phyloP scores from a whole-genome alignment of 2,329 filamentous ascomycete species.

The Cytospora mali region DNA sequence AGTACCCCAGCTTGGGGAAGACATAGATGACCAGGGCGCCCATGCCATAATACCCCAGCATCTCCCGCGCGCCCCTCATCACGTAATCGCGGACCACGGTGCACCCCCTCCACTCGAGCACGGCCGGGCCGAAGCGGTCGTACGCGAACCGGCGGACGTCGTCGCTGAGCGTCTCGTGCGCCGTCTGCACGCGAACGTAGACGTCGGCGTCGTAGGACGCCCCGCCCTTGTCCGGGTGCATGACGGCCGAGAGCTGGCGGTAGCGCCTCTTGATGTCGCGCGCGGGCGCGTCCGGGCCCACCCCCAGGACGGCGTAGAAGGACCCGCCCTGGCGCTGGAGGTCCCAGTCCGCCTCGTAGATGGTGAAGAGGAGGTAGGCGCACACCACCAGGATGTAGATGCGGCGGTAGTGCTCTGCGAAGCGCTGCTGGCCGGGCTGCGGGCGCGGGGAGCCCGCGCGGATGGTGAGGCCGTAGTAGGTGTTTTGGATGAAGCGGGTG shows the following conservation, averaged over 20 bases:
- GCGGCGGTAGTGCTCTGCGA: slow-evolving; percentile 72
- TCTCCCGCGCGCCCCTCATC: slow-evolving; percentile 59
- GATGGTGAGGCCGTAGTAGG: slow-evolving; percentile 87
- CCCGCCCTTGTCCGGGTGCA: slow-evolving; percentile 82
- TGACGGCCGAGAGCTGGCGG: slow-evolving; percentile 68
- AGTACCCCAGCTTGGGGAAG: slow-evolving; percentile 66
- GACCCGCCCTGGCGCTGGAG: slow-evolving; percentile 66
- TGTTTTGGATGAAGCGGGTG: slow-evolving; percentile 73
- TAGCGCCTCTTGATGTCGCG: slow-evolving; percentile 82
- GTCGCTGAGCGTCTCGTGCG: slow-evolving; percentile 80
- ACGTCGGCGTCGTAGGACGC: slow-evolving; percentile 45
- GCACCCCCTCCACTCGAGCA: slow-evolving; percentile 67
- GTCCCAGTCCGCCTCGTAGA: slow-evolving; percentile 88
- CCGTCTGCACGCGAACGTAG: slow-evolving; percentile 83
- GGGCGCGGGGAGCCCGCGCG: slow-evolving; percentile 86
- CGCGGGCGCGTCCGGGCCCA: slow-evolving; percentile 70
- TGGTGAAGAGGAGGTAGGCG: slow-evolving; percentile 84
- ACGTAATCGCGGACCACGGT: slow-evolving; percentile 74
- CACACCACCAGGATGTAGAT: slow-evolving; percentile 84
- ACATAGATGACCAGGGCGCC: slow-evolving; percentile 62
- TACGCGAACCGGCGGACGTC: slow-evolving; percentile 81
- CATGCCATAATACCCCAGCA: slow-evolving; percentile 63
- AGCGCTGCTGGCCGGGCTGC: slow-evolving; percentile 67
- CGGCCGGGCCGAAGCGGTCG: slow-evolving; percentile 79
- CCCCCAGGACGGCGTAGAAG: slow-evolving; percentile 78